phyloP scores from a whole-genome alignment of 78 protist species.

The Chrysochromulina parva region DNA sequence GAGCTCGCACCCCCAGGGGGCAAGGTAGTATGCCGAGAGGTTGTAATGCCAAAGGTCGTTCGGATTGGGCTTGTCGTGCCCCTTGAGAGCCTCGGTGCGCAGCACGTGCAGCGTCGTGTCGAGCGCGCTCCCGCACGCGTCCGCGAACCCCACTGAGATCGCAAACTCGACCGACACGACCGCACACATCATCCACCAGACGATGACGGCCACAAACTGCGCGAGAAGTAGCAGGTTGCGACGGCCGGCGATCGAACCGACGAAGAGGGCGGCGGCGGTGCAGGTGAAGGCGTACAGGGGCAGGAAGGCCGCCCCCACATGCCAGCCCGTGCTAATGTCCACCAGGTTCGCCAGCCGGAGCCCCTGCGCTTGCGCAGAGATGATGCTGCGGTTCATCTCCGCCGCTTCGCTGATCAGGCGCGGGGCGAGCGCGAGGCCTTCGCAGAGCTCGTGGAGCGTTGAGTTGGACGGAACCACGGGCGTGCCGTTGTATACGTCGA shows the following conservation, averaged over 20 bases:
- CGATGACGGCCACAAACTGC: not conserved
- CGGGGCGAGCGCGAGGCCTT: not conserved
- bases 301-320: not conserved
- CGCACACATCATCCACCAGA: slow-evolving; percentile 18
- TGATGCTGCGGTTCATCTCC: not conserved
- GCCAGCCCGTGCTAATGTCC: not conserved
- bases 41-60: no score
- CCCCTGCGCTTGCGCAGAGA: not conserved
- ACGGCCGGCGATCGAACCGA: not conserved
- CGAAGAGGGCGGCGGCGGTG: not conserved
- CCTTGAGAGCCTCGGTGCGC: no score
- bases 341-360: not conserved
- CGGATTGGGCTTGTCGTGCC: no score
- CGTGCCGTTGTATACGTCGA: not conserved
- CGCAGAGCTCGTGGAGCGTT: not conserved
- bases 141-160: not conserved
- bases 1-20: no score
- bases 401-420: not conserved
- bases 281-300: not conserved
- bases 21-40: no score
- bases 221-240: not conserved
- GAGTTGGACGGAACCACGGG: not conserved
- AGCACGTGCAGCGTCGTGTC: no score
- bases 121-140: no score
- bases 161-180: not conserved